These are phyloP conservation scores for Murraya paniculata DNA, from an alignment of 345 rosid species.

Conservation along the genomic window DNA sequence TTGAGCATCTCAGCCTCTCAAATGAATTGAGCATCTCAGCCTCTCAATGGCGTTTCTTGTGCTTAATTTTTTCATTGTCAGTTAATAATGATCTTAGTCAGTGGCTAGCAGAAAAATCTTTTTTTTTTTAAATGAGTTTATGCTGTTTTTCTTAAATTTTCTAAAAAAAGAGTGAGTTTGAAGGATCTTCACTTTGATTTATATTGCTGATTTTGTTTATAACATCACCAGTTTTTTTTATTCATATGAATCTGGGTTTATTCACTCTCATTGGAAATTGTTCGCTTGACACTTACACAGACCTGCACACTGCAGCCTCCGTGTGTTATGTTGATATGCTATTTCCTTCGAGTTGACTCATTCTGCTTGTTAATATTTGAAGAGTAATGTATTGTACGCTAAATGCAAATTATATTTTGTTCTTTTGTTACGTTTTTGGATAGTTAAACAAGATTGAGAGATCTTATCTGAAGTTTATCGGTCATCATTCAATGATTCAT, in stretches of 20 bases:
- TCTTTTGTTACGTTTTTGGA: neutral
- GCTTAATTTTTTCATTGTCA: neutral
- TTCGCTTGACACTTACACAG: neutral
- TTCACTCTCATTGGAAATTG: neutral
- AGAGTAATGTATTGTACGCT: neutral
- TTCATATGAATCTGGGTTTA: neutral
- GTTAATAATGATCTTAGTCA: neutral
- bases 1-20: neutral
- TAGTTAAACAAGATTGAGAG: neutral
- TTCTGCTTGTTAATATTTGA: neutral
- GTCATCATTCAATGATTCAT: neutral
- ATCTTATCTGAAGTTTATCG: conserved; percentile 1
- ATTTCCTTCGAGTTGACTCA: neutral
- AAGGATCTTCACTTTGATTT: neutral
- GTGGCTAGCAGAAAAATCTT: neutral
- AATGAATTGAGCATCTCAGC: neutral
- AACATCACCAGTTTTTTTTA: neutral
- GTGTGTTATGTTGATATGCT: neutral
- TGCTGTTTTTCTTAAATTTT: neutral
- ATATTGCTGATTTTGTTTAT: neutral
- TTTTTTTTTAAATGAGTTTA: neutral
- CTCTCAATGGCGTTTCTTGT: neutral
- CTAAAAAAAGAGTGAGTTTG: neutral
- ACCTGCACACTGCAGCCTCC: neutral
- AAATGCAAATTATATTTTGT: neutral